Conservation (phyloP, 1,139 yeast genomes). For the Magnusiomyces tetraspermus region DNA sequence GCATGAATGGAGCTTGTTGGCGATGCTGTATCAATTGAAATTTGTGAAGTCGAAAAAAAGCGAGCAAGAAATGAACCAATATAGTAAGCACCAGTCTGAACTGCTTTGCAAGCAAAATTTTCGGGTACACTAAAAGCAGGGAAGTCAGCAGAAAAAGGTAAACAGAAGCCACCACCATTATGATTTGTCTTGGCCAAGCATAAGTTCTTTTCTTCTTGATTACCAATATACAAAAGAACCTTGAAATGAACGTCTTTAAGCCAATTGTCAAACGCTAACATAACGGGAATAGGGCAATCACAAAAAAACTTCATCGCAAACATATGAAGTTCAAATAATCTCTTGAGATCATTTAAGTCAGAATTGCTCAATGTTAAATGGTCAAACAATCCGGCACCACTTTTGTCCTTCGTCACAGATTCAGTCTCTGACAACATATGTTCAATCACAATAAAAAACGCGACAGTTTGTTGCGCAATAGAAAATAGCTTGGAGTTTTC, state of each 20-base stretch:
- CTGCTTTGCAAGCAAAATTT: not conserved
- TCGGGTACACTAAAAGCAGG: not conserved
- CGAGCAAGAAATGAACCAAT: not conserved
- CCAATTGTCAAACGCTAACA: not conserved
- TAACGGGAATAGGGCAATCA: not conserved
- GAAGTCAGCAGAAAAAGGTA: not conserved
- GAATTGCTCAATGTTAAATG: not conserved
- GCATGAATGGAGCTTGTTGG: not conserved
- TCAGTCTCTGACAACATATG: not conserved
- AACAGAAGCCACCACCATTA: not conserved
- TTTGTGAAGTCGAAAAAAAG: not conserved
- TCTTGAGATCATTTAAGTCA: not conserved
- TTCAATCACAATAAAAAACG: not conserved
- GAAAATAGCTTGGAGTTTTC: not conserved
- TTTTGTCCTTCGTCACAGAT: not conserved
- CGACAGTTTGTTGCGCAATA: not conserved
- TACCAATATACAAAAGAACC: not conserved
- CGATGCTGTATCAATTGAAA: not conserved
- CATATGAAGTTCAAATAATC: not conserved
- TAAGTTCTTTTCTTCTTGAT: no score
- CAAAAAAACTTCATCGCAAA: not conserved
- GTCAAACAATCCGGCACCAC: not conserved
- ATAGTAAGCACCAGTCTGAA: not conserved
- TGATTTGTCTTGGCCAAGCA: no score
- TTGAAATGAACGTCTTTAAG: not conserved